These are phyloP conservation scores for Gentiana straminea DNA, from an alignment of 257 asterid genomes.

Conservation along the genomic window DNA sequence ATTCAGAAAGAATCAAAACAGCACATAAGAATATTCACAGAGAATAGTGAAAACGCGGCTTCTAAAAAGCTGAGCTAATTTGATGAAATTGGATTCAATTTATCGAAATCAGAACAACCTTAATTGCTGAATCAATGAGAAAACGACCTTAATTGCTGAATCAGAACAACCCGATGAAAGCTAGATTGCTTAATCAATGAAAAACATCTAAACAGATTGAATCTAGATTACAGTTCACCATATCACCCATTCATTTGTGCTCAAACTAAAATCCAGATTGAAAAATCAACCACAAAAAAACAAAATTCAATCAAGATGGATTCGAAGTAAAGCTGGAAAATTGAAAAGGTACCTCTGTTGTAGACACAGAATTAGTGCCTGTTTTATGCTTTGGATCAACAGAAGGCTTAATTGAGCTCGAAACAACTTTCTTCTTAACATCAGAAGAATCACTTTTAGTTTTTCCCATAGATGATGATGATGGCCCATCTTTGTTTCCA, in stretches of 20 bases:
- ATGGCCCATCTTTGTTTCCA: conserved; percentile 28
- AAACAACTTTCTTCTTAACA: conserved; percentile 37
- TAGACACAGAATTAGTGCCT: conserved; percentile 22
- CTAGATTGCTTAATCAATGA: background rate
- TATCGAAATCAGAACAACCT: no score
- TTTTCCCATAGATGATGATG: conserved; percentile 13
- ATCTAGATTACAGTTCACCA: background rate
- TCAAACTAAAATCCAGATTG: background rate
- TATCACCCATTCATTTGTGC: background rate
- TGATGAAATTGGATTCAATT: no score
- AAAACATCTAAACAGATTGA: no score
- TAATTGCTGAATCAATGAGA: no score
- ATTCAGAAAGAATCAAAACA: no score
- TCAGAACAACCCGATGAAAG: background rate
- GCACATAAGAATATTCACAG: no score
- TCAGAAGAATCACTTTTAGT: conserved; percentile 39
- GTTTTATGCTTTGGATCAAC: conserved; percentile 30
- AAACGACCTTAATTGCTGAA: no score
- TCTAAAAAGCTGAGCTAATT: no score
- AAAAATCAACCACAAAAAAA: background rate
- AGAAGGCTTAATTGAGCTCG: conserved; percentile 29
- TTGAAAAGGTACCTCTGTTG: conserved; percentile 22
- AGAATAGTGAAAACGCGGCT: no score
- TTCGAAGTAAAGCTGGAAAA: background rate
- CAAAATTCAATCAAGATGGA: background rate